phyloP scores from a whole-genome alignment of 225 moss, liverwort and hornwort species.

The Ulota crispa region DNA sequence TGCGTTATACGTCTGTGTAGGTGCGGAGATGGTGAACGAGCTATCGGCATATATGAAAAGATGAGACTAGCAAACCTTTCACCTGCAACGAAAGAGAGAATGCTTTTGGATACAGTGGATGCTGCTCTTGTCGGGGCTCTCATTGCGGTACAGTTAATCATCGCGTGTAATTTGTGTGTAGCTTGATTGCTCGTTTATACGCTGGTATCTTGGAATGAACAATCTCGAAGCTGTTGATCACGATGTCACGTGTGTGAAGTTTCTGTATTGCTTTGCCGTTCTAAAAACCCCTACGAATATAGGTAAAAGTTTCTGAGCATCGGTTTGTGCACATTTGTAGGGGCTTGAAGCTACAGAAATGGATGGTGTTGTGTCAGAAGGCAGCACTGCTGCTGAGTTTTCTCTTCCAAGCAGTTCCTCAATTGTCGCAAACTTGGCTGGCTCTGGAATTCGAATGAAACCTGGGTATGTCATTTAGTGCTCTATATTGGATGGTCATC shows the following conservation, averaged over 20 bases:
- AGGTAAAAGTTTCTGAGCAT: slow-evolving; percentile 7
- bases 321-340: slow-evolving; percentile 27
- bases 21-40: slow-evolving; percentile 63
- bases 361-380: slow-evolving; percentile 29
- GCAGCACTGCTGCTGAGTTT: slow-evolving; percentile 17
- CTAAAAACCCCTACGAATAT: neutral
- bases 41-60: slow-evolving; percentile 46
- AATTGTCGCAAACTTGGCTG: slow-evolving; percentile 57
- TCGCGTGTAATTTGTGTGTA: neutral
- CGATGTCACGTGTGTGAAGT: neutral
- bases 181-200: neutral
- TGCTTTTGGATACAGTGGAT: slow-evolving; percentile 65
- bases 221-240: slow-evolving; percentile 8
- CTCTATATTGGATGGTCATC: slow-evolving; percentile 9
- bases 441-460: slow-evolving; percentile 57
- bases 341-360: slow-evolving; percentile 37
- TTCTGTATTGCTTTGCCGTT: neutral
- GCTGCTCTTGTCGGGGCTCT: slow-evolving; percentile 66
- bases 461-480: slow-evolving; percentile 42
- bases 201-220: neutral
- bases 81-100: slow-evolving; percentile 39
- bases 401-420: slow-evolving; percentile 37
- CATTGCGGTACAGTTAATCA: slow-evolving; percentile 42
- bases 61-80: slow-evolving; percentile 47
- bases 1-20: slow-evolving; percentile 29